phyloP scores from a whole-genome alignment of 441 rosid species.

The Flueggea neowawraea region DNA sequence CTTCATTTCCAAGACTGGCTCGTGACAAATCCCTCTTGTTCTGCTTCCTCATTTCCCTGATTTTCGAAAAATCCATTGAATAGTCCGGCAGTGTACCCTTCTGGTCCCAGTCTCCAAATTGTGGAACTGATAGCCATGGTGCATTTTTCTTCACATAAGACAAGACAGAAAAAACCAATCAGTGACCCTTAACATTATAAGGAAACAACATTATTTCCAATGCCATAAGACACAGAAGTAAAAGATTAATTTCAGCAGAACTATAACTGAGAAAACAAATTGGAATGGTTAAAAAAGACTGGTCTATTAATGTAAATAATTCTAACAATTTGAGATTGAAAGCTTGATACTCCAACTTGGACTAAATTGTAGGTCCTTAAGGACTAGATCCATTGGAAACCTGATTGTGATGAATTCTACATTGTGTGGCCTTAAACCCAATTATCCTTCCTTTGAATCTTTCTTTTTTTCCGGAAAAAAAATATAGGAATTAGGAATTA shows the following conservation, averaged over 20 bases:
- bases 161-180: background rate
- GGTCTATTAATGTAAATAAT: background rate
- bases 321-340: too few species aligned
- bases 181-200: background rate
- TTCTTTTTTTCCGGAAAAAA: too few species aligned
- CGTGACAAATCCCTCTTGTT: constrained; percentile 87
- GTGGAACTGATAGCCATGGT: constrained; percentile 95
- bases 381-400: too few species aligned
- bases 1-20: constrained; percentile 92
- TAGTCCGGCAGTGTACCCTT: constrained; percentile 88
- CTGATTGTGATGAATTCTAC: too few species aligned
- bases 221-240: background rate
- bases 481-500: too few species aligned
- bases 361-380: too few species aligned
- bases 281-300: background rate
- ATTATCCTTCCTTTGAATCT: too few species aligned
- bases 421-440: too few species aligned
- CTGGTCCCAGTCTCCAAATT: constrained; percentile 96
- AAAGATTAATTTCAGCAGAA: background rate
- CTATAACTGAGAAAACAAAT: background rate
- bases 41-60: constrained; percentile 91
- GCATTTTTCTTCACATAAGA: constrained; percentile 42
- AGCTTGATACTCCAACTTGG: too few species aligned
- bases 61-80: constrained; percentile 85
- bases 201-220: background rate